phyloP scores from a whole-genome alignment of 2,329 filamentous ascomycete genomes.

The Fusarium robinianum region DNA sequence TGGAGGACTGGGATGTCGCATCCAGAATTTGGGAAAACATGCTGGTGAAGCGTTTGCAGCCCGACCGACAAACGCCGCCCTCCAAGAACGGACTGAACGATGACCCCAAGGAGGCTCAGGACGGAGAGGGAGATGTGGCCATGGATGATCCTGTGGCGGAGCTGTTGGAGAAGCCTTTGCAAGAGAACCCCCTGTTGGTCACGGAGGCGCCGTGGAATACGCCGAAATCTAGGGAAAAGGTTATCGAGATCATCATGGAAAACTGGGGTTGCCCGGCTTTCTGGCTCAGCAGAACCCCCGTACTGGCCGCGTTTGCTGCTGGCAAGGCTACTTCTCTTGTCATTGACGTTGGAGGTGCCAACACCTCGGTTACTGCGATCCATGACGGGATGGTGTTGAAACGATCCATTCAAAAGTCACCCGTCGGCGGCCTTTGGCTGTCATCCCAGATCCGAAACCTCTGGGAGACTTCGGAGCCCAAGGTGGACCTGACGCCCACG shows the following conservation, averaged over 20 bases:
- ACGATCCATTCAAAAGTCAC: slow-evolving; percentile 84
- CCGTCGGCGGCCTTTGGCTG: slow-evolving; percentile 85
- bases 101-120: slow-evolving; percentile 59
- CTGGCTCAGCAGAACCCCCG: slow-evolving; percentile 86
- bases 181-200: slow-evolving; percentile 89
- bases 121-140: slow-evolving; percentile 63
- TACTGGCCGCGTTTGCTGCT: slow-evolving; percentile 87
- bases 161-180: slow-evolving; percentile 74
- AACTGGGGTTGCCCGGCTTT: slow-evolving; percentile 95
- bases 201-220: slow-evolving; percentile 95
- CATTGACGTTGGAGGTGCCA: slow-evolving; percentile 87
- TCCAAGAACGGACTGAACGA: slow-evolving; percentile 81
- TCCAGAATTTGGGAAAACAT: slow-evolving; percentile 90
- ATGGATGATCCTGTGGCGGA: slow-evolving; percentile 56
- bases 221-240: slow-evolving; percentile 85
- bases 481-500: slow-evolving; percentile 78
- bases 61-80: slow-evolving; percentile 69
- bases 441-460: slow-evolving; percentile 84
- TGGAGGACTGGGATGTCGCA: slow-evolving; percentile 95
- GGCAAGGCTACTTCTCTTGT: slow-evolving; percentile 94
- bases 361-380: slow-evolving; percentile 85
- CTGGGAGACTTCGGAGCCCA: slow-evolving; percentile 70
- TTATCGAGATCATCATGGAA: slow-evolving; percentile 96
- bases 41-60: slow-evolving; percentile 85
- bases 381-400: slow-evolving; percentile 95